Base-by-base conservation (phyloP, 306 rosid species). In the Ormosia emarginata region DNA sequence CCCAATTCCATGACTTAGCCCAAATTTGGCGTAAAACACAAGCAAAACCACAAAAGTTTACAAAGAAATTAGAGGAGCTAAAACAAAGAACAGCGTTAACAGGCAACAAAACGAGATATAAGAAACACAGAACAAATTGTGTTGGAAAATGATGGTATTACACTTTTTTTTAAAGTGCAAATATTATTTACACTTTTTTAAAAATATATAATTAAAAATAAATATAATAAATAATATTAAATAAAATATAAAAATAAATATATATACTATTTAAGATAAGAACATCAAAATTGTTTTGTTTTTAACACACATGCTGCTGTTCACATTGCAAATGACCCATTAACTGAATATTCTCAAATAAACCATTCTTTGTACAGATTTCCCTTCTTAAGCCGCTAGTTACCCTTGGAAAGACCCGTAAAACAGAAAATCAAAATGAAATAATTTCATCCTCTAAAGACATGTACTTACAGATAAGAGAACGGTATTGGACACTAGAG, bases 291-390 rank as follows among this genome's bases (percentile, higher is more conserved):
- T n/a, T n/a, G n/a, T n/a, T 32, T 17, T 7, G 8, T 66, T 76
- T 52, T 32, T 47, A 39, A 57, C 64, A 17, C 5, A 44, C 39
- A 32, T 15, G 66, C 12, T 15, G 66, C 12, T 37, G 46, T 69
- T 56, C 75, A 76, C 59, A 41, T 72, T 62, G 4, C 52, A 46
- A 67, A 80, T 12, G 67, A 50, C 47, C 58, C 74, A 57, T 40
- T 1, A 24, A 64, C 49, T 12, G 62, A 75, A 18, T 57, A 76
- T 69, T 82, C 87, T 78, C 88, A 74, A 80, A 75, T 49, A 79
- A 81, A 76, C 88, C 84, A 77, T 73, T 43, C 56, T 75, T 83
- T 90, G 81, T 88, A 90, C 94, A 93, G 17, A 75, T 87, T 76
- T 85, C 40, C 70, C 49, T 79, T 57, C 75, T 72, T 53, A 83